Evolutionary conservation across 495 filamentous ascomycete species (phyloP), one percentile per base, ranked within the genome.

Genomic region (Penicillium lagena): DNA sequence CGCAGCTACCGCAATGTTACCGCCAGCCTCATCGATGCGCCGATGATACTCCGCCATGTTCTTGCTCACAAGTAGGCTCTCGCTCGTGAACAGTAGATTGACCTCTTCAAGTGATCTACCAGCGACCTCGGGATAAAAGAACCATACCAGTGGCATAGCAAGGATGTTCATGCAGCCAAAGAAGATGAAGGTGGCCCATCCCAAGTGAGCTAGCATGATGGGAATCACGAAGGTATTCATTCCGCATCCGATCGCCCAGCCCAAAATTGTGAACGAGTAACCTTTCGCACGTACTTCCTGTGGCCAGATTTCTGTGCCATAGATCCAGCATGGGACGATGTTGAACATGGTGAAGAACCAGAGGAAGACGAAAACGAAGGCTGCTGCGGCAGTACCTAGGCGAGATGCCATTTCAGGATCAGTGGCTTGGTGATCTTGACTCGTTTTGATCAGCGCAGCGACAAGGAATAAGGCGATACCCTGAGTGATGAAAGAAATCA

Each of bases 281-380:
- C 40, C 40, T 35, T 42, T 42, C 17, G 40, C 40, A 3, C 40
- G 40, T n/a, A 42, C 31, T 35, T 42, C 40, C 31, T 42, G 40
- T n/a, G 40, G 40, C 40, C 40, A 42, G 12, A 42, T 42, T 42
- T 42, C 40, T 12, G 40, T 42, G 30, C 30, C 40, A 42, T 42
- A 42, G 31, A 42, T 42, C 40, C 40, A 42, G 14, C 30, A 42
- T 34, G 40, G 40, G 30, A 42, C 40, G 8, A 42, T 42, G 30
- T 42, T 42, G 30, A 42, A 42, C 40, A 42, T 42, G 40, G 40
- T 42, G 30, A 42, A 42, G 40, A 34, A 42, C 40, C 40, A 42
- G 40, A 42, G 40, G 31, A 10, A 42, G 31, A 42, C 31, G 40
- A 42, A 42, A n/a, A 42, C 40, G 30, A 42, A 35, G 12, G 40